Percentiles rank a stretch among this genome's conserved stretches.
These are phyloP conservation scores for Mikania micrantha DNA, from an alignment of 129 eudicot genomes.

Conservation along the genomic window DNA sequence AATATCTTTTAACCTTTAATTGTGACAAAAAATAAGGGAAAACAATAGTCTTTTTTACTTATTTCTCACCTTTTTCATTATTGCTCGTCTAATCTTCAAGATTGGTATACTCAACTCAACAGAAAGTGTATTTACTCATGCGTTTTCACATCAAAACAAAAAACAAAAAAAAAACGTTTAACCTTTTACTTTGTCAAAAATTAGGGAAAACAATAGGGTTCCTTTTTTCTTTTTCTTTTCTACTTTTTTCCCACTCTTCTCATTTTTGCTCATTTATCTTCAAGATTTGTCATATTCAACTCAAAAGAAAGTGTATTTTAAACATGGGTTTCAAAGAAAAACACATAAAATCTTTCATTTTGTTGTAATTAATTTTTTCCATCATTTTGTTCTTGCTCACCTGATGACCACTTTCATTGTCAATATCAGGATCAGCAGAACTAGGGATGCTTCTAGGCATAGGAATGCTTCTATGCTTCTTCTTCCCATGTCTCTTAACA, in stretches of 20 bases:
- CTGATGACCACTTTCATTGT: constrained; percentile 97
- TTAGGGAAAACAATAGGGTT: not conserved
- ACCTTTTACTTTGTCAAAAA: constrained; percentile 1
- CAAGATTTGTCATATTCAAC: not conserved
- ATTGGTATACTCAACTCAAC: not conserved
- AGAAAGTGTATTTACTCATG: not conserved
- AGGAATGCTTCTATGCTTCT: constrained; percentile 63
- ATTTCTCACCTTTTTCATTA: not conserved
- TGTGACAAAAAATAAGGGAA: constrained; percentile 3
- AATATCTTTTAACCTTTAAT: not conserved
- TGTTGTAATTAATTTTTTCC: not conserved
- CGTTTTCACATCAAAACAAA: too few species aligned
- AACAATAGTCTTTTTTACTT: not conserved
- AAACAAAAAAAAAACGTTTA: not conserved
- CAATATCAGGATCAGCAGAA: constrained; percentile 86
- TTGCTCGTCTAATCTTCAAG: not conserved
- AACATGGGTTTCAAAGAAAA: constrained; percentile 15
- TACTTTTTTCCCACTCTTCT: not conserved
- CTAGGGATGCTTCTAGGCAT: constrained; percentile 43
- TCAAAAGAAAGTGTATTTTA: not conserved
- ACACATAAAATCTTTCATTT: not conserved
- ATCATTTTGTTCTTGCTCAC: constrained; percentile 23
- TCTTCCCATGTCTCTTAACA: constrained; percentile 74
- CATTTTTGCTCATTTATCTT: not conserved
- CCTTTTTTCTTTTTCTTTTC: too few species aligned